These are phyloP conservation scores for Priceomyces carsonii DNA, from an alignment of 805 yeast genomes.

Conservation along the genomic window DNA sequence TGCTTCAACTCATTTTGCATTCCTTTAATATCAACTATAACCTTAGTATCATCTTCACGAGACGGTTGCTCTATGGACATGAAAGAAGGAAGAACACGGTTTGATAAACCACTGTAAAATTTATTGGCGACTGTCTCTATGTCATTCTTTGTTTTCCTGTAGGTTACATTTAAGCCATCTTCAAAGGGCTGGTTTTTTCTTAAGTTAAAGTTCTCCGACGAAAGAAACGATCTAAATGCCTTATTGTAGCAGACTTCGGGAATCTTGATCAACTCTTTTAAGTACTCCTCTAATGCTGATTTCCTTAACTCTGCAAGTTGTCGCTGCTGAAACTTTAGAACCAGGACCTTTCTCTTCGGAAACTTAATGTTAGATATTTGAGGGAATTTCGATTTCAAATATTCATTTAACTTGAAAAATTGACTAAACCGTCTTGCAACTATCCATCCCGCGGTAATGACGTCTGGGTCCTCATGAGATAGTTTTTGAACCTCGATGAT, in stretches of 20 bases:
- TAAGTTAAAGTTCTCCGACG: conserved; percentile 60
- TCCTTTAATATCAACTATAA: conserved; percentile 37
- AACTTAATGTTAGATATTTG: conserved; percentile 49
- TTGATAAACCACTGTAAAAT: conserved; percentile 31
- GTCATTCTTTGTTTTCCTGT: conserved; percentile 13
- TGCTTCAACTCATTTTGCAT: conserved; percentile 57
- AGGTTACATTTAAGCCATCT: conserved; percentile 13
- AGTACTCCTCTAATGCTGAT: conserved; percentile 59
- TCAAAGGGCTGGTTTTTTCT: conserved; percentile 30
- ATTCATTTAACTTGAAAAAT: conserved; percentile 69
- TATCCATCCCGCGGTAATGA: conserved; percentile 75
- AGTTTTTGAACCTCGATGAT: conserved; percentile 71
- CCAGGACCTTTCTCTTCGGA: conserved; percentile 60
- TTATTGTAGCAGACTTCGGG: conserved; percentile 74
- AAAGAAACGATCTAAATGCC: conserved; percentile 73
- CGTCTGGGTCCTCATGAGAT: conserved; percentile 39
- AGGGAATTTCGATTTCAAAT: conserved; percentile 55
- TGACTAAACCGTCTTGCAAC: conserved; percentile 90
- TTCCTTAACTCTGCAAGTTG: conserved; percentile 66
- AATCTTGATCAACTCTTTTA: conserved; percentile 55
- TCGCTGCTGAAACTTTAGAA: conserved; percentile 69
- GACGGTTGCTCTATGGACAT: not conserved
- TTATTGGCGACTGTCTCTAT: conserved; percentile 35
- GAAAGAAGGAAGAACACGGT: conserved; percentile 6
- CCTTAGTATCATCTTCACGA: conserved; percentile 11